Evolutionary conservation across 768 basidiomycete genomes (phyloP), one percentile per base, ranked within the genome.

Genomic region (Boletus coccyginus): DNA sequence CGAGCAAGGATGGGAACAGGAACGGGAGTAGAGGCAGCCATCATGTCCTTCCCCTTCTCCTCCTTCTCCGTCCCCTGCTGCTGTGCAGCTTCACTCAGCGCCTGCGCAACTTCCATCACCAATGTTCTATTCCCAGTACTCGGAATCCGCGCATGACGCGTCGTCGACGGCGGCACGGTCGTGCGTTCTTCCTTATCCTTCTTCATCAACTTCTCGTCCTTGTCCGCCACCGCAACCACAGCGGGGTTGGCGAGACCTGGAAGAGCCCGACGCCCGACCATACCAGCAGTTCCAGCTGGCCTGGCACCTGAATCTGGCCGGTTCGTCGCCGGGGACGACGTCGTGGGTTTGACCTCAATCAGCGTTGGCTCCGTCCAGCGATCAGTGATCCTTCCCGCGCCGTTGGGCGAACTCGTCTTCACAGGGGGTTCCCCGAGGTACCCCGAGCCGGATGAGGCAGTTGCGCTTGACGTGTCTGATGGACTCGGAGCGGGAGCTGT

Each of bases 81-180:
- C 35, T 65, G 63, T 7, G 65, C 65, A 7, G 67, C 71, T 55
- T 80, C 76, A 35, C 67, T 75, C 52, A 90, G 66, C 10, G 81
- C 79, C 66, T 85, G 86, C 3, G 87, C 88, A 12, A 92, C 82
- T 41, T 92, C 88, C 90, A 92, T 91, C 24, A 84, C 88, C 14
- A 84, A 82, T 19, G 86, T 82, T 56, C 90, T 75, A 50, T 81
- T 83, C 16, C 87, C 87, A 7, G 87, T 81, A 63, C 82, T 88
- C 6, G 87, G 82, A 50, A 86, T 85, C 21, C 87, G 83, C 44
- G 72, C 55, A 62, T 80, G 81, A 50, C 77, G 78, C 5, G 71
- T 64, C 7, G 80, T 76, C 1, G 78, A 70, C 5, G 65, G 58
- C 2, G 71, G 58, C 21, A 67, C 43, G 3, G 17, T 2, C 8